Conservation (phyloP, 345 rosid genomes). For the Moricandia arvensis region DNA sequence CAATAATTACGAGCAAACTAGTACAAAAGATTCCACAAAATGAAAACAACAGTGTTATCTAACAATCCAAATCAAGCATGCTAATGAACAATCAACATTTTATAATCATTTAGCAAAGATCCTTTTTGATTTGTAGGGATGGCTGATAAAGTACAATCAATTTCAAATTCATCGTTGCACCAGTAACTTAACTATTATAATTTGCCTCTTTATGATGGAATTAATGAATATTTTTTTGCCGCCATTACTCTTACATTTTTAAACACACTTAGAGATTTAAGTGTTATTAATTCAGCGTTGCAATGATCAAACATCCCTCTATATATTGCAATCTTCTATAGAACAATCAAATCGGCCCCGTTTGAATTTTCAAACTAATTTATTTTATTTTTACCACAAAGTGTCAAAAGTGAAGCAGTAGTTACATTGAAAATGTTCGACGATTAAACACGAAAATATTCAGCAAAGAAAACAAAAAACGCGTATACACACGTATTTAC, state of each 20-base stretch:
- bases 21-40: constrained; percentile 20
- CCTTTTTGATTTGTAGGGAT: constrained; percentile 26
- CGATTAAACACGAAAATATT: background rate
- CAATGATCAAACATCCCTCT: background rate
- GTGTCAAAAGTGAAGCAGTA: background rate
- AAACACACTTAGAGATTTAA: background rate
- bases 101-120: constrained; percentile 29
- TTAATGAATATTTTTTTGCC: background rate
- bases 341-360: background rate
- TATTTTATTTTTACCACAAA: background rate
- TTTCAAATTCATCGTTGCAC: background rate
- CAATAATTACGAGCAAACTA: constrained; percentile 16
- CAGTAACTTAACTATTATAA: background rate
- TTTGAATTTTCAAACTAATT: background rate
- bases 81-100: constrained; percentile 35
- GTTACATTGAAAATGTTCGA: background rate
- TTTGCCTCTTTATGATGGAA: background rate
- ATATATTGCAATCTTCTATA: background rate
- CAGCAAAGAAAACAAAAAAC: background rate
- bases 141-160: constrained; percentile 1
- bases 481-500: background rate
- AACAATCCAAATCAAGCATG: constrained; percentile 32
- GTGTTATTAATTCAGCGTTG: background rate
- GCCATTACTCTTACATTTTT: background rate
- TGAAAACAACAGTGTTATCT: constrained; percentile 20